Conservation (phyloP, 2,329 filamentous ascomycete species). For the Aspergillus arachidicola region DNA sequence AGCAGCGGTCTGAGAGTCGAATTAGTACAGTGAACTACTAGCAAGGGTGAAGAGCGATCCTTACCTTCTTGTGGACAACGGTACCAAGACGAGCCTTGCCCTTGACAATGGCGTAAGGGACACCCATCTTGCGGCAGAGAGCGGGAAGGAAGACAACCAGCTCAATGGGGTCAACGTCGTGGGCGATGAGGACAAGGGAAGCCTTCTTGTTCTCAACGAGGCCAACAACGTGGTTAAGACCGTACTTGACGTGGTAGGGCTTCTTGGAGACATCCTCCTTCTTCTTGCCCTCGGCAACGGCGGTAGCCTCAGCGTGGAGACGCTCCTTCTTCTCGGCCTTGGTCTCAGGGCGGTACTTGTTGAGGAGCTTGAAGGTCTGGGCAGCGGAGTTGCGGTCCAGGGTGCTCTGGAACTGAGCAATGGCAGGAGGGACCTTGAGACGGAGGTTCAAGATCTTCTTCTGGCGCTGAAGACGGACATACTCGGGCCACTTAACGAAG, state of each 20-base stretch:
- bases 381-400: conserved; percentile 96
- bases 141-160: conserved; percentile 98
- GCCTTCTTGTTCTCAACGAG: conserved; percentile 99
- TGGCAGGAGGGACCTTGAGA: conserved; percentile 95
- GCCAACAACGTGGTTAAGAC: conserved; percentile 98
- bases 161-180: conserved; percentile 99
- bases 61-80: conserved; percentile 98
- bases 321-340: conserved; percentile 99
- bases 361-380: conserved; percentile 97
- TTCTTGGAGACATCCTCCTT: conserved; percentile 99
- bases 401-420: conserved; percentile 96
- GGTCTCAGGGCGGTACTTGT: conserved; percentile 99
- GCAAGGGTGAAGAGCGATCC: conserved; percentile 18
- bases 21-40: conserved; percentile 19
- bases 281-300: conserved; percentile 99
- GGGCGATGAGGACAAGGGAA: conserved; percentile 94
- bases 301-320: conserved; percentile 95
- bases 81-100: conserved; percentile 99
- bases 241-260: conserved; percentile 99
- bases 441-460: conserved; percentile 97
- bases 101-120: conserved; percentile 99
- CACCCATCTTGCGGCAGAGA: conserved; percentile 99
- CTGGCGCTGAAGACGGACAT: conserved; percentile 95
- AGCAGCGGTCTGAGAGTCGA: conserved; percentile 75
- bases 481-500: conserved; percentile 99